Evolutionary conservation across 345 rosid genomes (phyloP).

Genomic region (Corchorus capsularis): DNA sequence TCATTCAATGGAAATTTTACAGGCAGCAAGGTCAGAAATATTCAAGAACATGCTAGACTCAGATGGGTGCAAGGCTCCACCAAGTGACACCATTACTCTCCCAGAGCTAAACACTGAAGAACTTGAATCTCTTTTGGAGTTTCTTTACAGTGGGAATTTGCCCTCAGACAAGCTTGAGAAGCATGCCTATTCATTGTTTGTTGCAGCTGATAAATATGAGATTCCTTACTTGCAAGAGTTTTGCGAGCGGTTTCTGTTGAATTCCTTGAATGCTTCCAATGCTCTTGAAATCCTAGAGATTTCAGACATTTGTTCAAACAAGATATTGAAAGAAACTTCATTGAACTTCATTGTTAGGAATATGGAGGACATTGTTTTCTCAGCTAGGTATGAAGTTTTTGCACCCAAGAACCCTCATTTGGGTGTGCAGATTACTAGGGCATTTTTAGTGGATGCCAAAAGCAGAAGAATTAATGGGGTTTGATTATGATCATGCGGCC

Average conservation of each 20-base stretch:
- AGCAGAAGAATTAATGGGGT: constrained; percentile 25
- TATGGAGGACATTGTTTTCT: constrained; percentile 68
- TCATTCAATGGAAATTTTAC: neutral
- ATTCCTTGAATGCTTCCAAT: constrained; percentile 47
- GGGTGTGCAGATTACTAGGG: constrained; percentile 53
- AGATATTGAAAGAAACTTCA: constrained; percentile 55
- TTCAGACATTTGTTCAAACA: constrained; percentile 62
- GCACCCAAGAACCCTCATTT: constrained; percentile 50
- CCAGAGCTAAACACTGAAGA: constrained; percentile 49
- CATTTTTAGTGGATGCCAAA: constrained; percentile 45
- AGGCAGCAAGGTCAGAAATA: constrained; percentile 65
- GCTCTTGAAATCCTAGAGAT: constrained; percentile 75
- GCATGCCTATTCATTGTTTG: constrained; percentile 56
- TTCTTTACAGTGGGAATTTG: constrained; percentile 71
- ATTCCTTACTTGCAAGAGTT: constrained; percentile 61
- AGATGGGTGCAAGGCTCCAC: constrained; percentile 50
- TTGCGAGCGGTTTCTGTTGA: constrained; percentile 61
- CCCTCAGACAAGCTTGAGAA: constrained; percentile 48
- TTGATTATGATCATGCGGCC: neutral
- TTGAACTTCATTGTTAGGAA: constrained; percentile 59
- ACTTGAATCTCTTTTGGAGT: constrained; percentile 71
- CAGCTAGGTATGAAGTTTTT: constrained; percentile 64
- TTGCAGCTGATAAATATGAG: constrained; percentile 82
- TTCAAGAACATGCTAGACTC: constrained; percentile 58
- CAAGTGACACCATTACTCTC: constrained; percentile 40